Evolutionary conservation across 2,329 filamentous ascomycete species (phyloP).

Genomic region (Alternaria metachromatica): DNA sequence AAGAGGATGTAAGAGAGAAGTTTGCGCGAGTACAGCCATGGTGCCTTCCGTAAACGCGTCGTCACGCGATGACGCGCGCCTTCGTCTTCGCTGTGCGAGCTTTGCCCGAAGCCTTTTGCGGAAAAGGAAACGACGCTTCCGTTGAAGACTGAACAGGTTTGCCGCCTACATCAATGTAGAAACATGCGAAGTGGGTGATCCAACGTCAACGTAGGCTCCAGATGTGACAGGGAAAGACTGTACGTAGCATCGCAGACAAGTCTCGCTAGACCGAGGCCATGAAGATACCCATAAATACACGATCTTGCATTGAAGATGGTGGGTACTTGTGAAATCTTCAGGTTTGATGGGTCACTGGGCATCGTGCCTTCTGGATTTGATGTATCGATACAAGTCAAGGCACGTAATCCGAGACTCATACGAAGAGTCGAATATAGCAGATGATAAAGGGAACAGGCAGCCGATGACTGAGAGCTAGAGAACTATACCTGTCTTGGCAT

Average conservation of each 20-base stretch:
- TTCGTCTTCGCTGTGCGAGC: neutral
- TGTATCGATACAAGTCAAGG: neutral
- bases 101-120: neutral
- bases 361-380: neutral
- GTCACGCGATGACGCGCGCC: slow-evolving; percentile 9
- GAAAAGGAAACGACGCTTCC: neutral
- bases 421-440: neutral
- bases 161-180: neutral
- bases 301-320: neutral
- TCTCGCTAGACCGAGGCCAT: neutral
- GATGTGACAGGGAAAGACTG: neutral
- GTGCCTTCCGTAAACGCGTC: slow-evolving; percentile 6
- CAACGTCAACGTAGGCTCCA: neutral
- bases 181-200: neutral
- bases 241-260: neutral
- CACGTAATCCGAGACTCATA: neutral
- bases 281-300: neutral
- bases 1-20: neutral
- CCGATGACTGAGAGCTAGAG: too few relatives aligned
- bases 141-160: neutral
- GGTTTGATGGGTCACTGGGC: neutral
- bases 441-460: neutral
- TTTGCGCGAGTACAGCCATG: neutral
- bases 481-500: too few relatives aligned
- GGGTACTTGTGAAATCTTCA: neutral